A percentile compares a stretch with the other conserved stretches of the same genome.
Evolutionary conservation across 139 green algal genomes (phyloP).

Genomic region (Picochlorum sp.): DNA sequence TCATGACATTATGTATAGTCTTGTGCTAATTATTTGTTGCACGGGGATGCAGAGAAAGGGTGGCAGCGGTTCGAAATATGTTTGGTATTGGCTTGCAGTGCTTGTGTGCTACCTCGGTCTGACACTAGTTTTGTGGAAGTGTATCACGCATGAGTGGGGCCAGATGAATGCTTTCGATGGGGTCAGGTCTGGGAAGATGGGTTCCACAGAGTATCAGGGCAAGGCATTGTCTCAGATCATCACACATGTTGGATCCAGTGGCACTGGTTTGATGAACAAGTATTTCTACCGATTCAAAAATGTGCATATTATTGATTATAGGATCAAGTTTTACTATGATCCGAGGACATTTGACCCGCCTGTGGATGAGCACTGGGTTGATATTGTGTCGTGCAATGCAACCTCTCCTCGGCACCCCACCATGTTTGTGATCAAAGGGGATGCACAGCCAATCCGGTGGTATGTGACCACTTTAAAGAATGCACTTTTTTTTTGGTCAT

Average conservation of each 20-base stretch:
- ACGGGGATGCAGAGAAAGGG: no score
- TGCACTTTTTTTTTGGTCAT: background rate
- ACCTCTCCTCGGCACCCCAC: slow-evolving; percentile 21
- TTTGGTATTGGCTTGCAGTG: no score
- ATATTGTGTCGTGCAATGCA: slow-evolving; percentile 29
- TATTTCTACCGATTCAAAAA: slow-evolving; percentile 14
- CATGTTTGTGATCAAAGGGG: slow-evolving; percentile 33
- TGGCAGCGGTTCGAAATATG: no score
- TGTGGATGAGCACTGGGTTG: slow-evolving; percentile 21
- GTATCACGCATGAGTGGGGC: background rate
- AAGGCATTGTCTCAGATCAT: background rate
- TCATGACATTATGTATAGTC: no score
- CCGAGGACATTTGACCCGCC: slow-evolving; percentile 15
- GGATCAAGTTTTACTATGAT: background rate
- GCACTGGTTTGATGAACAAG: slow-evolving; percentile 11
- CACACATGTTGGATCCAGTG: background rate
- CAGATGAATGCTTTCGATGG: background rate
- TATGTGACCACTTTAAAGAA: background rate
- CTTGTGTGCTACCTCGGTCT: no score
- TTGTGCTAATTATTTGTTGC: no score
- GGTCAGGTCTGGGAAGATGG: background rate
- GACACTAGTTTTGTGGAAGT: no score
- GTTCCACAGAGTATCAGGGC: background rate
- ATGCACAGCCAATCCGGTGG: slow-evolving; percentile 2
- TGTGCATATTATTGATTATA: slow-evolving; percentile 2